Base-by-base conservation (phyloP, 1,284 basidiomycete species). In the Trichosporon inkin region DNA sequence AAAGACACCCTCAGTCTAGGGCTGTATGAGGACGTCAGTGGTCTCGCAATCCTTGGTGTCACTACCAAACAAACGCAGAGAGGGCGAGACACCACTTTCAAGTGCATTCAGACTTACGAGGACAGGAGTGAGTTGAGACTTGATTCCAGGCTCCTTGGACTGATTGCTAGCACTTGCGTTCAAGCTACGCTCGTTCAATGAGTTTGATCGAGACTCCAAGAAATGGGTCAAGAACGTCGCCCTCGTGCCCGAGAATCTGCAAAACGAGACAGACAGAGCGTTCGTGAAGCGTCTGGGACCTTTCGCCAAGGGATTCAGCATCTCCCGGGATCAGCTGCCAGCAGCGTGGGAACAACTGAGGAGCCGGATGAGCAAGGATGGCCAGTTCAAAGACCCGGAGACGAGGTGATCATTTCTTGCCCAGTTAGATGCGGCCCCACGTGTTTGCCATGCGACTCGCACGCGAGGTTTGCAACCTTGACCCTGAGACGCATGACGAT, bases 1-100 rank as follows among this genome's bases (percentile, higher is more conserved):
- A 58, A 58, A 47, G 54, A 63, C 51, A 28, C 51, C 13, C 37
- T 37, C 3, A 65, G 66, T 35, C 60, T 79, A 16, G 59, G 66
- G 37, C 67, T 78, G 19, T 79, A 78, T 60, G 76, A 78, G 59
- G 76, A 79, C 53, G 36, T 78, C 39, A 74, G 73, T 3, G 68
- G 75, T 32, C 58, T 79, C 10, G 67, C 67, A 6, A 71, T 77
- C 37, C 60, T 68, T 5, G 69, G 67, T 41, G 73, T 78, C 49
- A 69, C 70, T 60, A 66, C 75, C 44, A 66, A 62, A 55, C 61
- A 62, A 8, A 67, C 65, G 35, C 60, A 56, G 34, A 56, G 59
- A 4, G 72, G 73, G 2, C 72, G 75, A 54, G 74, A 77, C 51
- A 59, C 69, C 35, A 66, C 62, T 0, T 76, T 70, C 61, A 74